Evolutionary conservation across 1,284 basidiomycete genomes (phyloP), one percentile per base, ranked within the genome.

Genomic region (Apiotrichum gracile): DNA sequence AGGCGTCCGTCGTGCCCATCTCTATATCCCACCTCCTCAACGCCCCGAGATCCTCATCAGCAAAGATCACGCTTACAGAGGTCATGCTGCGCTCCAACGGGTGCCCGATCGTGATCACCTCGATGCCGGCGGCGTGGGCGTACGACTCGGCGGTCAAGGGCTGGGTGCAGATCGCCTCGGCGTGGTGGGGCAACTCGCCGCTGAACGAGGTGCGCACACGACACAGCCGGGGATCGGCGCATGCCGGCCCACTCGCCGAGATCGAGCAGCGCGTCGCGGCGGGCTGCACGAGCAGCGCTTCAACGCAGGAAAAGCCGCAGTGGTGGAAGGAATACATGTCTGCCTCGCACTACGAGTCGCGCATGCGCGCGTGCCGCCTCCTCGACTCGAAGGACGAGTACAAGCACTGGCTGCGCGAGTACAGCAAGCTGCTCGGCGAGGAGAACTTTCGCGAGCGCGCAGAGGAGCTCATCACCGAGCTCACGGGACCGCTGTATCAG

Each of bases 401-500:
- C 73, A 86, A 84, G 72, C 80, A 84, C 63, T 83, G 83, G 54
- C 68, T 94, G 61, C 63, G 85, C 51, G 65, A 83, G 61, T 94
- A 93, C 72, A 85, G 88, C 45, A 86, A 83, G 77, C 84, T 82
- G 73, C 78, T 96, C 43, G 88, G 85, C 33, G 87, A 93, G 61
- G 89, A 92, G 69, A 88, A 86, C 0, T 90, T 91, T 70, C 78
- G 83, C 57, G 85, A 78, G 27, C 89, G 91, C 67, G 91, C 85
- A 10, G 90, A 92, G 69, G 92, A 94, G 71, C 73, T 97, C 49
- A 81, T 92, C 45, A 85, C 81, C 68, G 91, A 93, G 58, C 77
- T 96, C 35, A 85, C 88, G 64, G 92, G 91, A 9, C 91, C 91
- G 1, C 75, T 91, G 42, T 91, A 88, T 73, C 86, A 84, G 88